phyloP scores from a whole-genome alignment of 2,329 filamentous ascomycete species.

The Colletotrichum sp. region DNA sequence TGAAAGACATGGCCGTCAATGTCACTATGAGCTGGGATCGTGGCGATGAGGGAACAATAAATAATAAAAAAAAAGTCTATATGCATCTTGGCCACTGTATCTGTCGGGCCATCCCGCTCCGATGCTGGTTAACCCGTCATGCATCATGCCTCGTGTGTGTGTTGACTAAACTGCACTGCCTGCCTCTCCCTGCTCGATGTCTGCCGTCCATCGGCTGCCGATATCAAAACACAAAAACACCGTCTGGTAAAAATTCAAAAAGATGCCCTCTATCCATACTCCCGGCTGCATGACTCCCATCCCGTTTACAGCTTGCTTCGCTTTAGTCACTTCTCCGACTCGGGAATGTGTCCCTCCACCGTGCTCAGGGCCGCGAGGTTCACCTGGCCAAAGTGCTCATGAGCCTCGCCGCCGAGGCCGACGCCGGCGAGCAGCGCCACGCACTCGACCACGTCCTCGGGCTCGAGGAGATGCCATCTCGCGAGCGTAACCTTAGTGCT shows the following conservation, averaged over 20 bases:
- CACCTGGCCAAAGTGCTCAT: constrained; percentile 53
- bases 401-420: constrained; percentile 39
- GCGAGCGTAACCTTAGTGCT: constrained; percentile 92
- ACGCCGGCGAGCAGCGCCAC: constrained; percentile 61
- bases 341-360: constrained; percentile 58
- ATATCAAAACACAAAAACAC: not conserved
- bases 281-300: constrained; percentile 14
- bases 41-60: not conserved
- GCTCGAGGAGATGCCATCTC: constrained; percentile 88
- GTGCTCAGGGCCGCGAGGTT: constrained; percentile 61
- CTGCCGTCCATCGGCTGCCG: constrained; percentile 1
- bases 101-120: constrained; percentile 11
- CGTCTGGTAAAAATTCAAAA: not conserved
- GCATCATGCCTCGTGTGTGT: constrained; percentile 16
- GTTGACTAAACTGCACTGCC: not conserved
- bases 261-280: constrained; percentile 14
- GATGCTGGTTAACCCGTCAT: constrained; percentile 8
- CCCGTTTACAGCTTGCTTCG: not conserved
- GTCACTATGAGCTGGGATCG: not conserved
- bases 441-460: constrained; percentile 82
- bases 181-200: not conserved
- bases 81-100: constrained; percentile 15
- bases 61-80: constrained; percentile 9
- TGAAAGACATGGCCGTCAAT: not conserved
- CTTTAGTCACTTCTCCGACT: constrained; percentile 13